A percentile compares a stretch with the other conserved stretches of the same genome.
Conservation (phyloP, 1,284 basidiomycete genomes). For the Phenoliferia sp. region DNA sequence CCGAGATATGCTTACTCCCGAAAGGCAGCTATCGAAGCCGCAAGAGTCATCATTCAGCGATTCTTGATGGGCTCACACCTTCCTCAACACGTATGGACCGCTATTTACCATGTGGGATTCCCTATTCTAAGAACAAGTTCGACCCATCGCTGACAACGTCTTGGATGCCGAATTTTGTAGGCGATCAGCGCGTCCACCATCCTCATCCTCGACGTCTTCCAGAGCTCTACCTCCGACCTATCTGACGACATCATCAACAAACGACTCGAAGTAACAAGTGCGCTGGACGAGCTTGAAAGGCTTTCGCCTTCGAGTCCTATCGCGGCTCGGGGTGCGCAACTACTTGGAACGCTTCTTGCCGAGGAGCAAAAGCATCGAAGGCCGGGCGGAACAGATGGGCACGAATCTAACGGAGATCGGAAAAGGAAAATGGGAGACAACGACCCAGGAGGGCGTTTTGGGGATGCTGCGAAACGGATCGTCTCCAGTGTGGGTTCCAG, state of each 20-base stretch:
- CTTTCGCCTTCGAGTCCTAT: slow-evolving; percentile 12
- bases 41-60: slow-evolving; percentile 21
- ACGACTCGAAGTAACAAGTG: slow-evolving; percentile 18
- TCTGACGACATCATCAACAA: slow-evolving; percentile 14
- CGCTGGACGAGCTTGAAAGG: slow-evolving; percentile 14
- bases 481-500: not conserved
- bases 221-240: slow-evolving; percentile 14
- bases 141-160: not conserved
- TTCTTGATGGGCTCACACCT: slow-evolving; percentile 8
- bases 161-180: too few species aligned
- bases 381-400: not conserved
- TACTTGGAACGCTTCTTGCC: slow-evolving; percentile 21
- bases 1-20: slow-evolving; percentile 21
- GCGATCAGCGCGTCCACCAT: slow-evolving; percentile 25
- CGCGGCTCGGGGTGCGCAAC: slow-evolving; percentile 21
- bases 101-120: slow-evolving; percentile 13
- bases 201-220: slow-evolving; percentile 29
- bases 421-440: not conserved
- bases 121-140: too few species aligned
- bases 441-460: not conserved
- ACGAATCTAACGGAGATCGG: not conserved
- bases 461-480: slow-evolving; percentile 17
- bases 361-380: slow-evolving; percentile 27
- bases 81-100: slow-evolving; percentile 2
- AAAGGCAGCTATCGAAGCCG: slow-evolving; percentile 21